Conservation (phyloP, 2,329 filamentous ascomycete species). For the Amauroascus niger region DNA sequence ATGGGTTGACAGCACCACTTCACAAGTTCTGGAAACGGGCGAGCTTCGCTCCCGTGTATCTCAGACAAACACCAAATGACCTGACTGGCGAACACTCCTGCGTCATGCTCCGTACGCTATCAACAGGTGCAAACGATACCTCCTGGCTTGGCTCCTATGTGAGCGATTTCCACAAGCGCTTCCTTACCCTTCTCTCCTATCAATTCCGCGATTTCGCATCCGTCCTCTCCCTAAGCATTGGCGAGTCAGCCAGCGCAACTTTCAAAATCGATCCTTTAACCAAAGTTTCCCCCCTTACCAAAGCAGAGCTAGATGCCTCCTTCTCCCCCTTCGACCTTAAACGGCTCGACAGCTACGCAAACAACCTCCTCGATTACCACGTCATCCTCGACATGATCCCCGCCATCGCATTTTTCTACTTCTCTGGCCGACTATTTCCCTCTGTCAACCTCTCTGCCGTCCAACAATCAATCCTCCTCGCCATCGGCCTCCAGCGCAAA, state of each 20-base stretch:
- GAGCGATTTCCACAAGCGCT: conserved; percentile 89
- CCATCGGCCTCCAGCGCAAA: conserved; percentile 83
- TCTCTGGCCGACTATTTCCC: conserved; percentile 61
- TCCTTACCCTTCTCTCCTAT: conserved; percentile 79
- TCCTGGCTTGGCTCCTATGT: conserved; percentile 87
- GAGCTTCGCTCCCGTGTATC: conserved; percentile 77
- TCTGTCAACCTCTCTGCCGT: conserved; percentile 66
- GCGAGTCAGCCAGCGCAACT: conserved; percentile 70
- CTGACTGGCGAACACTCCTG: conserved; percentile 95
- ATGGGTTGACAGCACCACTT: conserved; percentile 74
- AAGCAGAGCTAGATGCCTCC: conserved; percentile 62
- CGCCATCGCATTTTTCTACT: conserved; percentile 71
- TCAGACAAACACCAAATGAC: conserved; percentile 91
- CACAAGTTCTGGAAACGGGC: conserved; percentile 97
- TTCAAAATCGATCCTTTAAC: conserved; percentile 53
- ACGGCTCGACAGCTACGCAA: conserved; percentile 86
- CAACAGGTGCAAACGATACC: conserved; percentile 51
- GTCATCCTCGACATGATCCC: conserved; percentile 91
- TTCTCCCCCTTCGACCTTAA: conserved; percentile 92
- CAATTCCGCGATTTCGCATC: conserved; percentile 79
- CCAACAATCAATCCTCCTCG: conserved; percentile 79
- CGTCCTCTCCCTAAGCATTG: conserved; percentile 70
- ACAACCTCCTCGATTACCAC: conserved; percentile 96
- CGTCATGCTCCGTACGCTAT: conserved; percentile 83
- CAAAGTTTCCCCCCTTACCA: conserved; percentile 51